Percentiles rank a stretch among this genome's conserved stretches.
Conservation (phyloP, 129 eudicot genomes). For the Kitagawia praeruptora region DNA sequence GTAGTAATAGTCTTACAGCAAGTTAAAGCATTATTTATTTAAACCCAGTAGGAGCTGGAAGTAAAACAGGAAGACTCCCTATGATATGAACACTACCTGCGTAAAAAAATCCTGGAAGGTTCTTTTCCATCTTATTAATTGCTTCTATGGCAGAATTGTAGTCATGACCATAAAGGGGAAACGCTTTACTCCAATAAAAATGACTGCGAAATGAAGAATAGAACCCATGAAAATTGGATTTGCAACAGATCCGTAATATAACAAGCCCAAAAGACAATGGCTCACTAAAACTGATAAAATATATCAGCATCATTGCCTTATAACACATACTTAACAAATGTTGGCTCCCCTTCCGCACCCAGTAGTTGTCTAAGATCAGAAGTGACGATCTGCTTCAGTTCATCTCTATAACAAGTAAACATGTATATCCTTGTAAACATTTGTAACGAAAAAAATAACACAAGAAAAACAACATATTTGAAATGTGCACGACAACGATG, state of each 20-base stretch:
- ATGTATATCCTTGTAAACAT: not conserved
- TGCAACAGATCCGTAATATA: slow-evolving; percentile 9
- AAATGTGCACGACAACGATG: not conserved
- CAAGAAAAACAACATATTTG: not conserved
- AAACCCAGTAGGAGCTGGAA: not conserved
- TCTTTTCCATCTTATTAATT: slow-evolving; percentile 75
- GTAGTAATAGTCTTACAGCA: not conserved
- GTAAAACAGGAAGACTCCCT: not conserved
- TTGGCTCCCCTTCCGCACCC: slow-evolving; percentile 90
- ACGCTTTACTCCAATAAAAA: slow-evolving; percentile 91
- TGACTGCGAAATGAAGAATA: slow-evolving; percentile 54
- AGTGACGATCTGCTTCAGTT: slow-evolving; percentile 75
- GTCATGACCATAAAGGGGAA: slow-evolving; percentile 68
- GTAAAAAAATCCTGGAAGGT: slow-evolving; percentile 87
- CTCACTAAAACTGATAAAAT: not conserved
- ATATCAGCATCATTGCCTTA: not conserved
- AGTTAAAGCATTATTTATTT: not conserved
- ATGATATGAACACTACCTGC: slow-evolving; percentile 43
- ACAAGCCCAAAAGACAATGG: not conserved
- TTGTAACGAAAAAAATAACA: not conserved
- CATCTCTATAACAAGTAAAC: slow-evolving; percentile 41
- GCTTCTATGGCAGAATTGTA: slow-evolving; percentile 74
- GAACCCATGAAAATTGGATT: slow-evolving; percentile 15
- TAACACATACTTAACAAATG: slow-evolving; percentile 48
- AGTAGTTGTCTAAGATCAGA: slow-evolving; percentile 79